phyloP scores from a whole-genome alignment of 352 stramenopile species.

The Phytopythium helicoides region DNA sequence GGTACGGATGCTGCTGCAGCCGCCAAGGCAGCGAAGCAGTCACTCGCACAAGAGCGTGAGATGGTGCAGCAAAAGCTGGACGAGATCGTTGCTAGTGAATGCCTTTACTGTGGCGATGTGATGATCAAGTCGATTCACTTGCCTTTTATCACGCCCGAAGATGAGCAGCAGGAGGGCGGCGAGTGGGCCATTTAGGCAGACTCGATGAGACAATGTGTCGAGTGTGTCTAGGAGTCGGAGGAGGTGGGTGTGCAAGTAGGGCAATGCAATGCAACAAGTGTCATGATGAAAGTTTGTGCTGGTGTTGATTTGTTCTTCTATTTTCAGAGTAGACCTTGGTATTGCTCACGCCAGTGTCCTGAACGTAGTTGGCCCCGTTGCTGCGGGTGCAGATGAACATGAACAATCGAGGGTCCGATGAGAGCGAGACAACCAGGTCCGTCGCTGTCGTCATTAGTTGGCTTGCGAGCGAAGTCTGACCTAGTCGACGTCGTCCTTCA shows the following conservation, averaged over 20 bases:
- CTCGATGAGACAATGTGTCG: not conserved
- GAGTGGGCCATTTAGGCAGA: constrained; percentile 80
- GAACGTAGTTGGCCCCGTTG: too few relatives aligned
- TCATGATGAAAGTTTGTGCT: too few relatives aligned
- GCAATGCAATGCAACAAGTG: too few relatives aligned
- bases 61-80: constrained; percentile 93
- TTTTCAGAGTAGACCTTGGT: too few relatives aligned
- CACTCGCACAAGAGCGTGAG: constrained; percentile 80
- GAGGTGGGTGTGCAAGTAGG: not conserved
- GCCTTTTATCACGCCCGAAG: constrained; percentile 89
- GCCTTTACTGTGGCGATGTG: constrained; percentile 93
- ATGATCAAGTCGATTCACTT: constrained; percentile 95
- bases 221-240: not conserved
- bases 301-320: too few relatives aligned
- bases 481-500: not conserved
- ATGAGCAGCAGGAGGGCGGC: constrained; percentile 73
- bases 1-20: constrained; percentile 32
- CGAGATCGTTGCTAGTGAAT: constrained; percentile 93
- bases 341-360: too few relatives aligned
- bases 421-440: not conserved
- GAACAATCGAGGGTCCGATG: too few relatives aligned
- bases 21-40: constrained; percentile 62
- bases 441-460: too few relatives aligned
- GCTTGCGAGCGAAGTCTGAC: too few relatives aligned
- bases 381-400: too few relatives aligned